phyloP scores from a whole-genome alignment of 1,284 basidiomycete genomes.

The Malassezia sympodialis region DNA sequence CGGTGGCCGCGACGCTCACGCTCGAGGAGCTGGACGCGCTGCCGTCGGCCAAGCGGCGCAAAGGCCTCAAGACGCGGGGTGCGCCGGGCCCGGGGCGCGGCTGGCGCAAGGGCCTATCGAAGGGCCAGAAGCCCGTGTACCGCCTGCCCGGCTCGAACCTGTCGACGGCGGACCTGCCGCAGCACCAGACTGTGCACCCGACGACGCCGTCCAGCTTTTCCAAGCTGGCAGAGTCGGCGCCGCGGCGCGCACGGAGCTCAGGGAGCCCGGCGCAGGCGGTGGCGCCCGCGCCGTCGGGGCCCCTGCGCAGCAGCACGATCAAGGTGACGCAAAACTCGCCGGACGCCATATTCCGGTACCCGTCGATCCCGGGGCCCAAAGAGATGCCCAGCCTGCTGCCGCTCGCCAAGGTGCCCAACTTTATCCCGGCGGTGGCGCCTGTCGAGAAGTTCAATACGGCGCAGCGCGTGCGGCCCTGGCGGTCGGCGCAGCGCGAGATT shows the following conservation, averaged over 20 bases:
- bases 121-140: constrained; percentile 44
- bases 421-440: constrained; percentile 18
- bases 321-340: constrained; percentile 8
- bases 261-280: neutral
- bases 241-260: neutral
- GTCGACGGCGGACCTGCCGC: constrained; percentile 20
- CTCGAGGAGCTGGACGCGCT: constrained; percentile 42
- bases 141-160: constrained; percentile 24
- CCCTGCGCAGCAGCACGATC: constrained; percentile 1
- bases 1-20: constrained; percentile 22
- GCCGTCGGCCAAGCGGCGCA: constrained; percentile 41
- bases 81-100: constrained; percentile 43
- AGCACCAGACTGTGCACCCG: constrained; percentile 11
- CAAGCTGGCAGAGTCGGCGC: neutral
- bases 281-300: neutral
- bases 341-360: constrained; percentile 29
- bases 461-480: constrained; percentile 26
- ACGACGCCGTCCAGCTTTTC: constrained; percentile 14
- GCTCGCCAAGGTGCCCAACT: constrained; percentile 25
- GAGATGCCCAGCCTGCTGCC: constrained; percentile 28
- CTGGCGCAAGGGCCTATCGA: constrained; percentile 44
- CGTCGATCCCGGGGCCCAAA: constrained; percentile 22
- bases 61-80: constrained; percentile 39
- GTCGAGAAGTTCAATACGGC: constrained; percentile 17
- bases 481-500: constrained; percentile 26